Evolutionary conservation across 495 filamentous ascomycete genomes (phyloP).

Genomic region (Lindgomyces ingoldianus): DNA sequence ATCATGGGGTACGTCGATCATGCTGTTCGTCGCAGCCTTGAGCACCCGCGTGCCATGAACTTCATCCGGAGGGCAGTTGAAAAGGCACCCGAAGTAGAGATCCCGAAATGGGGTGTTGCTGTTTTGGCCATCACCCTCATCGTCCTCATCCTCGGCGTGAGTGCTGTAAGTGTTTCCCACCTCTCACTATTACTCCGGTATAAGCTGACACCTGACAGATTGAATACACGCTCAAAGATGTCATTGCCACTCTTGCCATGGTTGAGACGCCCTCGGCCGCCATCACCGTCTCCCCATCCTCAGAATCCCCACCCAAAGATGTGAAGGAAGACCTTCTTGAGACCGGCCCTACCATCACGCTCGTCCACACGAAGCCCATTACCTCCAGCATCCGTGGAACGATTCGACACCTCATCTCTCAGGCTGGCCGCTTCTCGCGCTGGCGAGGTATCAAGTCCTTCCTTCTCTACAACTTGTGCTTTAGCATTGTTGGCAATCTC

Average conservation of each 20-base stretch:
- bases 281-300: slow-evolving; percentile 49
- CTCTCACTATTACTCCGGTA: background rate
- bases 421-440: slow-evolving; percentile 56
- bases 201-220: slow-evolving; percentile 41
- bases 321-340: slow-evolving; percentile 41
- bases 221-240: slow-evolving; percentile 59
- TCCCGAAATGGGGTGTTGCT: slow-evolving; percentile 23
- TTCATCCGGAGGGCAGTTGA: slow-evolving; percentile 20
- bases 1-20: slow-evolving; percentile 28
- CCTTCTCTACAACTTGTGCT: slow-evolving; percentile 45
- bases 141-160: slow-evolving; percentile 31
- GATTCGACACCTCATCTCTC: slow-evolving; percentile 57
- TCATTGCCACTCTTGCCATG: slow-evolving; percentile 61
- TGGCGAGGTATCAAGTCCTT: slow-evolving; percentile 60
- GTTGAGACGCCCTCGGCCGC: slow-evolving; percentile 64
- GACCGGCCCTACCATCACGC: slow-evolving; percentile 38
- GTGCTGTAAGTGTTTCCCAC: slow-evolving; percentile 31
- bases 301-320: slow-evolving; percentile 42
- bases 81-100: slow-evolving; percentile 19
- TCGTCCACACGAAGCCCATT: slow-evolving; percentile 55
- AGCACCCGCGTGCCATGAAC: slow-evolving; percentile 6
- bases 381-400: slow-evolving; percentile 61
- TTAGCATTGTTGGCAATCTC: slow-evolving; percentile 44
- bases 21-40: slow-evolving; percentile 27
- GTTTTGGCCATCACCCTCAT: slow-evolving; percentile 32